Base-by-base conservation (phyloP, 345 rosid genomes). In the Hypericum androsaemum region DNA sequence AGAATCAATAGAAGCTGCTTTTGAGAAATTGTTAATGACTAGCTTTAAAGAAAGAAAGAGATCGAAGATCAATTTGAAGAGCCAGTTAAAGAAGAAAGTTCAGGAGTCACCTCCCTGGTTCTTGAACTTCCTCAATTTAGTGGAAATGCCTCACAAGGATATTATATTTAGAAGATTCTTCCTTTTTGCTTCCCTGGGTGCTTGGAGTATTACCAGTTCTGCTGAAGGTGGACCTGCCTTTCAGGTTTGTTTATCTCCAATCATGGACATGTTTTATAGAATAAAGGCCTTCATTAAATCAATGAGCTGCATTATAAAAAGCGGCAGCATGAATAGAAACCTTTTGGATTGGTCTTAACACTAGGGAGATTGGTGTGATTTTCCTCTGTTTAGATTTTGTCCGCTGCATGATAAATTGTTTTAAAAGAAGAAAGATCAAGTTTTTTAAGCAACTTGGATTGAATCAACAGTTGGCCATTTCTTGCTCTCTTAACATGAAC, bases 141-240 rank as follows among this genome's bases (percentile, higher is more conserved):
- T 88, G 49, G 90, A 88, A 65, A 77, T 83, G 75, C 95, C 95
- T 65, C 85, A 90, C 0, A 47, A 69, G 65, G 97, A 88, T 35
- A 80, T 89, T 59, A 80, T 92, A 8, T 88, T 85, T 64, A 77
- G 97, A 76, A 83, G 98, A 72, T 75, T 92, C 14, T 81, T 88
- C 60, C 97, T 88, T 41, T 92, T 92, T 64, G 95, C 95, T 6
- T 88, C 88, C 80, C 81, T 92, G 96, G 98, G 85, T 74, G 96
- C 88, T 64, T 92, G 98, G 98, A 92, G 98, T 71, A 88, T 92
- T 67, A 78, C 83, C 83, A 92, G 85, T 72, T 83, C 97, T 47
- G 86, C 97, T 0, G 98, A 88, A 69, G 90, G 95, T 56, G 98
- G 98, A 61, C 98, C 98, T 64, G 98, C 97, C 9, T 92, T 92